Evolutionary conservation across 345 rosid genomes (phyloP).

Genomic region (Populus tremula): DNA sequence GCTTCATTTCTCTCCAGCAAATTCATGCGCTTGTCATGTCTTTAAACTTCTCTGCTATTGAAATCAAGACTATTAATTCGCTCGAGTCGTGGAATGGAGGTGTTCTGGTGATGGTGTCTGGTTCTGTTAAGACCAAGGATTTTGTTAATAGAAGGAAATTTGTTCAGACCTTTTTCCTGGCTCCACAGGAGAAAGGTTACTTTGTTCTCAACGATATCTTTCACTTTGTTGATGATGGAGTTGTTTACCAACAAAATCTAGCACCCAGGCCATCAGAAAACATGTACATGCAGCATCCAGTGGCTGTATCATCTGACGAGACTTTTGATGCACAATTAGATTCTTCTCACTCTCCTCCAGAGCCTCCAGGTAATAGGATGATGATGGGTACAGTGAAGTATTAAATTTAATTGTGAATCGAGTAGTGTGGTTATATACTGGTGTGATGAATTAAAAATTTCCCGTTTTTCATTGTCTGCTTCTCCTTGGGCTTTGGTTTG

Average conservation of each 20-base stretch:
- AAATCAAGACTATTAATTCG: constrained; percentile 91
- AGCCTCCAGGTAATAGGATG: constrained; percentile 56
- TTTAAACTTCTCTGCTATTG: constrained; percentile 68
- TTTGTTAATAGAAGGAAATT: constrained; percentile 57
- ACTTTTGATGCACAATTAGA: constrained; percentile 43
- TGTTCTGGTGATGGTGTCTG: constrained; percentile 77
- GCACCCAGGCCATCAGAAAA: constrained; percentile 18
- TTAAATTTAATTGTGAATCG: background rate
- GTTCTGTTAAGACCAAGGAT: constrained; percentile 77
- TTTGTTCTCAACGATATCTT: constrained; percentile 89
- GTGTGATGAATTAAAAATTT: background rate
- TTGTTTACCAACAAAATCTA: constrained; percentile 34
- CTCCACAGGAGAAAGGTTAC: constrained; percentile 94
- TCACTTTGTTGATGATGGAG: constrained; percentile 62
- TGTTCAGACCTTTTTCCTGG: constrained; percentile 85
- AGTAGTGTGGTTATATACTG: background rate
- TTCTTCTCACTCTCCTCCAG: constrained; percentile 50
- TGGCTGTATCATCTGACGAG: constrained; percentile 46
- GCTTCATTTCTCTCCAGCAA: constrained; percentile 43
- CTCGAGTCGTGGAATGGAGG: constrained; percentile 82
- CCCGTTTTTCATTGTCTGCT: background rate
- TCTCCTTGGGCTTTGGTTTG: background rate
- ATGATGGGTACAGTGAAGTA: background rate
- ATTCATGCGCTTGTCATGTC: constrained; percentile 70
- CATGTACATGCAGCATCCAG: constrained; percentile 22